Percentiles rank a stretch among this genome's conserved stretches.
Conservation (phyloP, 2,329 filamentous ascomycete species). For the Erysiphe pulchra region DNA sequence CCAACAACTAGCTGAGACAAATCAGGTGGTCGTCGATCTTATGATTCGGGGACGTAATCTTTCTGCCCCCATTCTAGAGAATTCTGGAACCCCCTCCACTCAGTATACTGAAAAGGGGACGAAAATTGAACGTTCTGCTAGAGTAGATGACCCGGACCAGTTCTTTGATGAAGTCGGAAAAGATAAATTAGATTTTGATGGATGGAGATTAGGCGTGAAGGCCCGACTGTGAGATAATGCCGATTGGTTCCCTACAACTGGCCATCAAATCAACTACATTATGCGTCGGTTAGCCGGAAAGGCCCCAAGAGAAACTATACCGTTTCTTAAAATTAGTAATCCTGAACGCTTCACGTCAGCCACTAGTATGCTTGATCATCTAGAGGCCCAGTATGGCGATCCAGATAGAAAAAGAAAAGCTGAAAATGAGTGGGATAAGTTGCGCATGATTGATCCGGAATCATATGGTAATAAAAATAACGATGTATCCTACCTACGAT, state of each 20-base stretch:
- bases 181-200: not conserved
- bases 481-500: not conserved
- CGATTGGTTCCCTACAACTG: not conserved
- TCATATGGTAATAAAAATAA: not conserved
- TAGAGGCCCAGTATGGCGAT: not conserved
- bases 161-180: not conserved
- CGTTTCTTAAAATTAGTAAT: not conserved
- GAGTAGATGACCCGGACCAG: not conserved
- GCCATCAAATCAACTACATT: not conserved
- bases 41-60: not conserved
- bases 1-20: not conserved
- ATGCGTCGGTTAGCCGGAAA: not conserved
- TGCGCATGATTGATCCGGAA: not conserved
- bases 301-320: not conserved
- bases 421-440: not conserved
- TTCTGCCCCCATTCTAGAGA: not conserved
- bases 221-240: not conserved
- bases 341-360: not conserved
- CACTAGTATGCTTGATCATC: not conserved
- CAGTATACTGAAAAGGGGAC: not conserved
- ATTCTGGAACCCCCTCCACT: not conserved
- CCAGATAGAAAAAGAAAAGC: not conserved
- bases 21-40: not conserved
- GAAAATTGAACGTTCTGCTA: not conserved
- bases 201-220: not conserved